A percentile compares a stretch with the other conserved stretches of the same genome.
Evolutionary conservation across 2,329 filamentous ascomycete genomes (phyloP).

Genomic region (Penicillium sp.): DNA sequence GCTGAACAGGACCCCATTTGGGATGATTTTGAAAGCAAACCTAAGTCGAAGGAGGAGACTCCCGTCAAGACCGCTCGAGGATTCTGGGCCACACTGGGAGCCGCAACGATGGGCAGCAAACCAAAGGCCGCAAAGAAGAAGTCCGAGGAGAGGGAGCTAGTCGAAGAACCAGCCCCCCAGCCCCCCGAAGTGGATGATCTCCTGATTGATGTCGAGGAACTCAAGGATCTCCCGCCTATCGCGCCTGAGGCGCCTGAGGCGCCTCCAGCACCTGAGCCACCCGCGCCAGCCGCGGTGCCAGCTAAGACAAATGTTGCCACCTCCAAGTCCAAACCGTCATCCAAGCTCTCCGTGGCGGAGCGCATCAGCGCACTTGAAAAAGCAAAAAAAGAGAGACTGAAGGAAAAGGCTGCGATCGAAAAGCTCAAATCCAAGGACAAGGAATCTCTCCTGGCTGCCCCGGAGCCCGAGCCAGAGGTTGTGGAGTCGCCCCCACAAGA

Average conservation of each 20-base stretch:
- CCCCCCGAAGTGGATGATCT: slow-evolving; percentile 28
- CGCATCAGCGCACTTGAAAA: slow-evolving; percentile 56
- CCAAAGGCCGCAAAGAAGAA: slow-evolving; percentile 52
- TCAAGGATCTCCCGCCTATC: slow-evolving; percentile 24
- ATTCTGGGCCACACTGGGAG: slow-evolving; percentile 52
- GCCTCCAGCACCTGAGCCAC: slow-evolving; percentile 39
- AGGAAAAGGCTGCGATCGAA: slow-evolving; percentile 35
- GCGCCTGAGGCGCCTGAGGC: slow-evolving; percentile 34
- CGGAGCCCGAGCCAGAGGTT: slow-evolving; percentile 10
- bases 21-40: slow-evolving; percentile 44
- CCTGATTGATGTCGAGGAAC: slow-evolving; percentile 43
- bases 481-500: slow-evolving; percentile 25
- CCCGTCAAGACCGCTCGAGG: slow-evolving; percentile 42
- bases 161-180: slow-evolving; percentile 27
- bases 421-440: slow-evolving; percentile 30
- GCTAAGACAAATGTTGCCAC: slow-evolving; percentile 40
- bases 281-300: slow-evolving; percentile 45
- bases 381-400: slow-evolving; percentile 44
- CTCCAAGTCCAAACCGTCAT: slow-evolving; percentile 47
- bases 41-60: slow-evolving; percentile 45
- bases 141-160: slow-evolving; percentile 48
- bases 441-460: slow-evolving; percentile 18
- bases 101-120: slow-evolving; percentile 40
- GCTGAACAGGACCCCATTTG: slow-evolving; percentile 44
- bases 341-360: slow-evolving; percentile 56